Percentiles rank a stretch among this genome's conserved stretches.
Conservation (phyloP, 73 alveolate species). For the Stentor coeruleus region DNA sequence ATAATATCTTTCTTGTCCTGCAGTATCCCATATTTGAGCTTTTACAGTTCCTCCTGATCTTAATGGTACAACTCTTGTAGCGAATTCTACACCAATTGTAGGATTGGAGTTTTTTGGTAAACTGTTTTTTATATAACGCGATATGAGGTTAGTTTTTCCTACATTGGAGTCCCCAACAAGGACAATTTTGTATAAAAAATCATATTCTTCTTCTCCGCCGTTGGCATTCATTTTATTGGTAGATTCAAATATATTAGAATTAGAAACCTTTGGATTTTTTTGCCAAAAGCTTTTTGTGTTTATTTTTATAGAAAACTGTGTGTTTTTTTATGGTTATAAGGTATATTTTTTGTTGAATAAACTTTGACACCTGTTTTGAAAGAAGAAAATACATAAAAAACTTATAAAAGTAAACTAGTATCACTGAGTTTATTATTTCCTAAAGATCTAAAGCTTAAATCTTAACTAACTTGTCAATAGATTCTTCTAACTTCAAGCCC, state of each 20-base stretch:
- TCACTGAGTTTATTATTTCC: neutral
- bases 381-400: too few species aligned
- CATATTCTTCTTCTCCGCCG: slow-evolving; percentile 37
- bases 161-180: slow-evolving; percentile 81
- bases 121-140: slow-evolving; percentile 84
- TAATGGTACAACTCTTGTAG: slow-evolving; percentile 82
- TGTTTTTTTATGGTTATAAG: too few species aligned
- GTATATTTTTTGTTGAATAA: too few species aligned
- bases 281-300: too few species aligned
- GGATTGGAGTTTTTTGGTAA: slow-evolving; percentile 86
- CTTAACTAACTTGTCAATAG: neutral
- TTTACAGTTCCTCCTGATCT: slow-evolving; percentile 79
- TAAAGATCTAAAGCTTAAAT: too few species aligned
- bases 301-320: too few species aligned
- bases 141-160: slow-evolving; percentile 66
- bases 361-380: too few species aligned
- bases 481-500: neutral
- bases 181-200: slow-evolving; percentile 50
- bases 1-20: slow-evolving; percentile 76
- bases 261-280: too few species aligned
- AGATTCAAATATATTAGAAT: too few species aligned
- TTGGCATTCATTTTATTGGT: too few species aligned
- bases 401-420: too few species aligned
- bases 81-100: slow-evolving; percentile 96
- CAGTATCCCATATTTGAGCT: slow-evolving; percentile 96